phyloP scores from a whole-genome alignment of 2,329 filamentous ascomycete genomes.

The Simplicillium sp. region DNA sequence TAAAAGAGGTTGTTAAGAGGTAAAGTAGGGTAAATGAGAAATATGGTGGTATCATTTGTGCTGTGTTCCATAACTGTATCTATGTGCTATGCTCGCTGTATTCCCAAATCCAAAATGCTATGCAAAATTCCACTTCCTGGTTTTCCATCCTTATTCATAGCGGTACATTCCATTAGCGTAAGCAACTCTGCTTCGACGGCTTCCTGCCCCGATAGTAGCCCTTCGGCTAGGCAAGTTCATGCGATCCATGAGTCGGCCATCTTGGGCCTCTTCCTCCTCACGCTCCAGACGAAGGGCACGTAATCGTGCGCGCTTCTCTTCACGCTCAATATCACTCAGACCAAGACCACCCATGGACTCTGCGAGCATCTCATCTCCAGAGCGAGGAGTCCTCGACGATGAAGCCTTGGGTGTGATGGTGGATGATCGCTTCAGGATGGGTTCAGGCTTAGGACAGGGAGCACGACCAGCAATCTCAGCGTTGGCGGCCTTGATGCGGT shows the following conservation, averaged over 20 bases:
- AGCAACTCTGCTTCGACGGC: conserved; percentile 22
- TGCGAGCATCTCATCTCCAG: conserved; percentile 21
- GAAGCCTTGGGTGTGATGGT: neutral
- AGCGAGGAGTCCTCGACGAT: neutral
- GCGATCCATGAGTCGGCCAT: conserved; percentile 27
- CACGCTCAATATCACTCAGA: conserved; percentile 19
- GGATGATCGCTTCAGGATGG: conserved; percentile 3
- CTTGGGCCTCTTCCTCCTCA: conserved; percentile 25
- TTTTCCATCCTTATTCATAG: conserved; percentile 21
- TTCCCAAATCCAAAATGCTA: neutral
- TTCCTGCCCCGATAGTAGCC: conserved; percentile 24
- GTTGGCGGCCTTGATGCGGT: conserved; percentile 30
- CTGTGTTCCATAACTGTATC: too few species aligned
- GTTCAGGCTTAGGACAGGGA: conserved; percentile 13
- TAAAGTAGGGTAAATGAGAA: too few species aligned
- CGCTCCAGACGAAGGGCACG: conserved; percentile 16
- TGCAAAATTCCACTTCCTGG: neutral
- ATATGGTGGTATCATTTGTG: too few species aligned
- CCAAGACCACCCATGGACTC: conserved; percentile 21
- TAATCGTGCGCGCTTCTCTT: conserved; percentile 18
- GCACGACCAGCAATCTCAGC: conserved; percentile 29
- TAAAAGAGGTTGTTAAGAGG: too few species aligned
- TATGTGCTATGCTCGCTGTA: too few species aligned
- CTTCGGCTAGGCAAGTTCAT: conserved; percentile 25
- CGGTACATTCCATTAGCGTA: conserved; percentile 30